phyloP scores from a whole-genome alignment of 805 yeast species.

The Saturnispora dispora region DNA sequence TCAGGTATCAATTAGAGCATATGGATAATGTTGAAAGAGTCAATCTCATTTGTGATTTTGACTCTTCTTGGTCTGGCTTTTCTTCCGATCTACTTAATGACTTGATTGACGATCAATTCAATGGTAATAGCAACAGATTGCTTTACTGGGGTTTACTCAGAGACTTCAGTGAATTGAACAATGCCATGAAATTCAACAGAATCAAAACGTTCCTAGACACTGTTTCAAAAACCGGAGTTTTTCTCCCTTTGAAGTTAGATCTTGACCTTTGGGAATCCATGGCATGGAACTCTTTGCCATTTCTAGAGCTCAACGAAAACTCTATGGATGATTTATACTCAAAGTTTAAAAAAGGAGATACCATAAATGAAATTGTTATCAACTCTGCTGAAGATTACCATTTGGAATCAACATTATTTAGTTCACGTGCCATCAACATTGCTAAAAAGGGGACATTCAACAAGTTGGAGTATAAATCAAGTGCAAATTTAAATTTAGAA shows the following conservation, averaged over 20 bases:
- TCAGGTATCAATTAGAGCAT: conserved; percentile 59
- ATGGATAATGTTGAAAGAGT: conserved; percentile 71
- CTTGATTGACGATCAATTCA: conserved; percentile 12
- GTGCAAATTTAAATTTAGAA: not conserved
- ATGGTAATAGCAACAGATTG: conserved; percentile 8
- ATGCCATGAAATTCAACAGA: conserved; percentile 4
- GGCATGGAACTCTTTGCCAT: conserved; percentile 30
- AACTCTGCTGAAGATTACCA: not conserved
- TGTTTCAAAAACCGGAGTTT: conserved; percentile 1
- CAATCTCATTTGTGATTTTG: conserved; percentile 60
- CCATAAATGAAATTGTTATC: not conserved
- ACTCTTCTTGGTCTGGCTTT: conserved; percentile 82
- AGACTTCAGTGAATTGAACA: not conserved
- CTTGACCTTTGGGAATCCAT: conserved; percentile 34
- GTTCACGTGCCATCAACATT: not conserved
- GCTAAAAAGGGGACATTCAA: not conserved
- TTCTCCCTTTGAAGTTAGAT: conserved; percentile 1
- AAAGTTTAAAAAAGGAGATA: not conserved
- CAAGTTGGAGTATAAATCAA: not conserved
- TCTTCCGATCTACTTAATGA: conserved; percentile 36
- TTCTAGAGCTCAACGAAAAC: conserved; percentile 28
- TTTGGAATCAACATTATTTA: not conserved
- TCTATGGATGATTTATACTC: not conserved
- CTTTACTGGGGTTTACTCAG: conserved; percentile 10
- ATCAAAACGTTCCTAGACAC: conserved; percentile 5